Conservation (phyloP, 208 protist genomes). For the Leishmania braziliensis region DNA sequence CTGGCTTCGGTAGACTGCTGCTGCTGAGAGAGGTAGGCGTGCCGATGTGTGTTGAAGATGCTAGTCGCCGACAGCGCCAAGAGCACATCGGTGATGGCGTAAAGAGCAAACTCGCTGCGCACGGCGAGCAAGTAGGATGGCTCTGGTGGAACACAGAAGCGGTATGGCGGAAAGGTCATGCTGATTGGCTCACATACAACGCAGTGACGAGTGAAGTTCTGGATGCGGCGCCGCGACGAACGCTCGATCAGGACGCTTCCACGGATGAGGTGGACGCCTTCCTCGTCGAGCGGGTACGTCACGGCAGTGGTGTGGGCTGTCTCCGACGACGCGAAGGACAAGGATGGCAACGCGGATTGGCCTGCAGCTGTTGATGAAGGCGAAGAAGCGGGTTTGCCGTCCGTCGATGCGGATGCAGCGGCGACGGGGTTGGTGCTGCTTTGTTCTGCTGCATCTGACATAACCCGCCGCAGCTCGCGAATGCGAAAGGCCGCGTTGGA, state of each 20-base stretch:
- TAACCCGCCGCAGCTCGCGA: constrained; percentile 27
- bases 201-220: constrained; percentile 69
- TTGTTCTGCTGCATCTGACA: constrained; percentile 16
- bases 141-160: constrained; percentile 78
- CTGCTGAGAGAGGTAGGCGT: not conserved
- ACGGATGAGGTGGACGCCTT: constrained; percentile 39
- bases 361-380: not conserved
- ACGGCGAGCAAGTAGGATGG: constrained; percentile 69
- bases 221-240: constrained; percentile 52
- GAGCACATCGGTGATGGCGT: constrained; percentile 73
- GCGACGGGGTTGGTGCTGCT: not conserved
- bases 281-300: constrained; percentile 23
- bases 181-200: constrained; percentile 35
- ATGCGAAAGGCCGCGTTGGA: constrained; percentile 26
- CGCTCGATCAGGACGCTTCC: constrained; percentile 71
- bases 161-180: constrained; percentile 66
- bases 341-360: not conserved
- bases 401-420: constrained; percentile 2
- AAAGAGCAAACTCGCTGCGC: constrained; percentile 54
- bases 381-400: not conserved
- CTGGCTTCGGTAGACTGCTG: constrained; percentile 2
- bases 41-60: constrained; percentile 20
- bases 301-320: constrained; percentile 14
- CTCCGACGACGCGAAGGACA: not conserved
- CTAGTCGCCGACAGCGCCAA: constrained; percentile 60